Percentiles rank a stretch among this genome's conserved stretches.
Conservation (phyloP, 1,284 basidiomycete species). For the Lignosus rhinocerotis region DNA sequence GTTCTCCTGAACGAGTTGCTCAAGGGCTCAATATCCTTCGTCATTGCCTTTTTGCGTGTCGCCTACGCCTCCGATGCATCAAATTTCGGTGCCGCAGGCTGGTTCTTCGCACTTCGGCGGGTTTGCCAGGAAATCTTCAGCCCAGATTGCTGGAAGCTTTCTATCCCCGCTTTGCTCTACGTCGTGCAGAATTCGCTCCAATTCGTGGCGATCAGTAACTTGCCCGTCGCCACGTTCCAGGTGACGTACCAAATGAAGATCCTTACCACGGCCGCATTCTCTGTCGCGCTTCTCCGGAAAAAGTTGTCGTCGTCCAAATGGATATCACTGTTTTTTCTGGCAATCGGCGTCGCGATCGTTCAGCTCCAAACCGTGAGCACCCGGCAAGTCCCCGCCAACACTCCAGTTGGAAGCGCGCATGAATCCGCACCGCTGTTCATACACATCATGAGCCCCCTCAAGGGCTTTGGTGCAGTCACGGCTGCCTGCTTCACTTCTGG, state of each 20-base stretch:
- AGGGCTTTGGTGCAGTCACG: constrained; percentile 86
- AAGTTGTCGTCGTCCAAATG: constrained; percentile 78
- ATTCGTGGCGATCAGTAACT: constrained; percentile 90
- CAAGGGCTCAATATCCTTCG: constrained; percentile 89
- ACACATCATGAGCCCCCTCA: constrained; percentile 73
- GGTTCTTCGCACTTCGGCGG: constrained; percentile 47
- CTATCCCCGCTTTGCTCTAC: constrained; percentile 94
- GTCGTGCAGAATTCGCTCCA: constrained; percentile 97
- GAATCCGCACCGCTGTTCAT: constrained; percentile 38
- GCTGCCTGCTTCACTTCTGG: constrained; percentile 95
- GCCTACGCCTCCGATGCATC: constrained; percentile 30
- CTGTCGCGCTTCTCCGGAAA: constrained; percentile 85
- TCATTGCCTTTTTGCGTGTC: constrained; percentile 59
- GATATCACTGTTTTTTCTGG: constrained; percentile 82
- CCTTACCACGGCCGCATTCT: constrained; percentile 94
- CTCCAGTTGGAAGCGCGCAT: constrained; percentile 36
- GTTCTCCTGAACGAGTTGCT: constrained; percentile 93
- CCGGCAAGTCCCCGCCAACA: constrained; percentile 33
- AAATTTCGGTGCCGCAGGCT: constrained; percentile 28
- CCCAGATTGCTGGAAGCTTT: constrained; percentile 93
- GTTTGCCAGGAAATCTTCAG: constrained; percentile 67
- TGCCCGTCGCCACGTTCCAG: constrained; percentile 94
- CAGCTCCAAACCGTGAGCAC: constrained; percentile 74
- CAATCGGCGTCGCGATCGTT: constrained; percentile 90
- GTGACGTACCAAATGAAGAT: constrained; percentile 98